Evolutionary conservation across 345 rosid species (phyloP).

Genomic region (Turritis glabra): DNA sequence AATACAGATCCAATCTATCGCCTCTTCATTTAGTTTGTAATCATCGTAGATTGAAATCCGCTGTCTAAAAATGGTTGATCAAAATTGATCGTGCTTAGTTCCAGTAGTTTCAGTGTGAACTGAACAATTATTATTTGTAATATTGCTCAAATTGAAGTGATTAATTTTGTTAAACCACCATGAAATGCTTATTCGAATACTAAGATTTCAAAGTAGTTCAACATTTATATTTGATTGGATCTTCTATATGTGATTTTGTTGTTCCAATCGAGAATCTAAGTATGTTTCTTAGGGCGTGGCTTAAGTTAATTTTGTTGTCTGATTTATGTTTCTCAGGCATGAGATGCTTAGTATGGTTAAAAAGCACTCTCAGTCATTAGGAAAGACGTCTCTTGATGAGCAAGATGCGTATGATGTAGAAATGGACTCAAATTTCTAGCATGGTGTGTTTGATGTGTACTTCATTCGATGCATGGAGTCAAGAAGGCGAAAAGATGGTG

Average conservation of each 20-base stretch:
- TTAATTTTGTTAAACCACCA: background rate
- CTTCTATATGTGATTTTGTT: background rate
- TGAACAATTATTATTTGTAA: background rate
- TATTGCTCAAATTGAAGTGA: conserved; percentile 10
- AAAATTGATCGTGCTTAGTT: conserved; percentile 28
- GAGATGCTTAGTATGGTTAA: conserved; percentile 85
- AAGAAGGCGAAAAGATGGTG: conserved; percentile 79
- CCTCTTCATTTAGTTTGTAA: too few species aligned
- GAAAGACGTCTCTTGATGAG: conserved; percentile 50
- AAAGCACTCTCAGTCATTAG: conserved; percentile 72
- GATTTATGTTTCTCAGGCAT: conserved; percentile 40
- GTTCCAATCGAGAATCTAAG: background rate
- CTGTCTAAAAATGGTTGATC: too few species aligned
- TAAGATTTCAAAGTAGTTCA: background rate
- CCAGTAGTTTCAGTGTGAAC: background rate
- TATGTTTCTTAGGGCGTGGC: background rate
- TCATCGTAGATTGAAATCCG: too few species aligned
- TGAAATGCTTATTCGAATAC: background rate
- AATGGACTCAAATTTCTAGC: conserved; percentile 88
- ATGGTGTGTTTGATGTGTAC: conserved; percentile 80
- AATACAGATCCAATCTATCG: too few species aligned
- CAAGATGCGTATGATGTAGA: conserved; percentile 66
- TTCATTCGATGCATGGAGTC: conserved; percentile 80
- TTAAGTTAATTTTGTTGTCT: background rate
- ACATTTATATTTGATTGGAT: background rate